A percentile compares a stretch with the other conserved stretches of the same genome.
These are phyloP conservation scores for Adenanthera pavonina DNA, from an alignment of 306 rosid genomes.

Conservation along the genomic window DNA sequence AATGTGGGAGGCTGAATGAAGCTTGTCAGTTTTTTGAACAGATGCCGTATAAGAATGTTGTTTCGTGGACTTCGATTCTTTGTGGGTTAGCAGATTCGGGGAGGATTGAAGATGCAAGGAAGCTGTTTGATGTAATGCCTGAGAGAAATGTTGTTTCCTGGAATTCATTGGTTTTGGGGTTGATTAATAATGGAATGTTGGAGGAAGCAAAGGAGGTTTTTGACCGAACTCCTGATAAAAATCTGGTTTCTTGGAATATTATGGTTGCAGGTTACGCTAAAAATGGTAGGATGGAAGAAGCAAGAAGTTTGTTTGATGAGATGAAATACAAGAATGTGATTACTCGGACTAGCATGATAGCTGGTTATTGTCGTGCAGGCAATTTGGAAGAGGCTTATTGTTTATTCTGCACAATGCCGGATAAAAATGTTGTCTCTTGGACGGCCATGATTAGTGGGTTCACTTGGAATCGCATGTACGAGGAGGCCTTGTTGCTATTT, in stretches of 20 bases:
- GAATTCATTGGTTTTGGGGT: slow-evolving; percentile 67
- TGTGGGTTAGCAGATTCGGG: slow-evolving; percentile 54
- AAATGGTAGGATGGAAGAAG: slow-evolving; percentile 64
- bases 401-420: slow-evolving; percentile 63
- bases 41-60: slow-evolving; percentile 72
- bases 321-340: slow-evolving; percentile 65
- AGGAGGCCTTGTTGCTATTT: slow-evolving; percentile 65
- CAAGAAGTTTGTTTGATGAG: slow-evolving; percentile 62
- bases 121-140: slow-evolving; percentile 69
- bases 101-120: slow-evolving; percentile 58
- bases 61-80: slow-evolving; percentile 79
- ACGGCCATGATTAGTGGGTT: slow-evolving; percentile 82
- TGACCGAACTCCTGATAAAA: slow-evolving; percentile 46
- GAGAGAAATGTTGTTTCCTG: slow-evolving; percentile 75
- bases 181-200: slow-evolving; percentile 60
- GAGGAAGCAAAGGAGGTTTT: slow-evolving; percentile 65
- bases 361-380: slow-evolving; percentile 74
- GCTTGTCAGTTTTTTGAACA: slow-evolving; percentile 52
- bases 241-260: slow-evolving; percentile 67
- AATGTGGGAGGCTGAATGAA: slow-evolving; percentile 54
- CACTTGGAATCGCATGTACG: slow-evolving; percentile 66
- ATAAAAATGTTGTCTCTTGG: slow-evolving; percentile 75
- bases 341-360: slow-evolving; percentile 76
- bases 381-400: slow-evolving; percentile 58
- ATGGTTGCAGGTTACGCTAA: slow-evolving; percentile 70